Conservation (phyloP, 352 stramenopile genomes). For the Phytophthora litchii region DNA sequence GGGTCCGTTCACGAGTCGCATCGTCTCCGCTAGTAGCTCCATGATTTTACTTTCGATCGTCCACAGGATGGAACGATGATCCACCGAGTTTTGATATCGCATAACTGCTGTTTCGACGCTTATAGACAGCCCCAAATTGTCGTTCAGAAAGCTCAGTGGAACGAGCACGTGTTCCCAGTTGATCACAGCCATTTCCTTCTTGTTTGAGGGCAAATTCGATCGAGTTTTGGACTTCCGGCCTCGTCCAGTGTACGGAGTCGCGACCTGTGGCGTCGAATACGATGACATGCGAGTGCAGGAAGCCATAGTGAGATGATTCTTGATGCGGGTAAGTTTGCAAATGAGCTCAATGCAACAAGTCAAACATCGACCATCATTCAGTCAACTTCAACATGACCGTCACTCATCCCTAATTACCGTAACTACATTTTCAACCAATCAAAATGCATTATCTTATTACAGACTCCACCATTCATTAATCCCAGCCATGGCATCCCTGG, state of each 20-base stretch:
- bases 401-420: constrained; percentile 18
- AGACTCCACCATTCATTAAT: constrained; percentile 25
- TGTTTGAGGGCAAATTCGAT: background rate
- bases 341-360: constrained; percentile 3
- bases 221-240: background rate
- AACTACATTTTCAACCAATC: constrained; percentile 7
- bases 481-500: constrained; percentile 67
- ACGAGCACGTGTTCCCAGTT: constrained; percentile 65
- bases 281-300: constrained; percentile 1
- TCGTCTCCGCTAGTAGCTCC: constrained; percentile 37
- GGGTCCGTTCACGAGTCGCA: constrained; percentile 24
- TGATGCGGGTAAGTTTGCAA: constrained; percentile 14
- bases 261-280: constrained; percentile 14
- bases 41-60: constrained; percentile 45
- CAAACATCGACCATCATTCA: constrained; percentile 18
- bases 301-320: constrained; percentile 13
- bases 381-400: constrained; percentile 20
- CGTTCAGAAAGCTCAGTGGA: constrained; percentile 44
- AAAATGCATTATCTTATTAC: background rate
- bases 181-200: constrained; percentile 41
- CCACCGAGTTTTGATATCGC: constrained; percentile 16
- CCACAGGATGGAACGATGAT: constrained; percentile 18
- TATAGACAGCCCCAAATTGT: constrained; percentile 38
- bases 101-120: constrained; percentile 33
- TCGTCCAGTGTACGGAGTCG: constrained; percentile 3